phyloP scores from a whole-genome alignment of 2,329 filamentous ascomycete species.

The Aspergillus pseudonomiae region DNA sequence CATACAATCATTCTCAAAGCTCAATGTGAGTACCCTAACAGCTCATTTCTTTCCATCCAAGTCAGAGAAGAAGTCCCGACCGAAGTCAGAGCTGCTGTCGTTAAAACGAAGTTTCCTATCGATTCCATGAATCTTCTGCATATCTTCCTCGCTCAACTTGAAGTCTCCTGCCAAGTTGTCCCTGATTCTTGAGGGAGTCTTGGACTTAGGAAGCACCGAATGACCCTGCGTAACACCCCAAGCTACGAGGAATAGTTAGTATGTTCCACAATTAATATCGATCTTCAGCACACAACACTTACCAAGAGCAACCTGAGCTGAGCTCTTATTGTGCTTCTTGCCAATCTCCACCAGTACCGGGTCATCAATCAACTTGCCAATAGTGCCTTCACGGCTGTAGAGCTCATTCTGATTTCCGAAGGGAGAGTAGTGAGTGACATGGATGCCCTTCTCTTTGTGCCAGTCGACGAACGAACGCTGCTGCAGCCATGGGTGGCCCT shows the following conservation, averaged over 20 bases:
- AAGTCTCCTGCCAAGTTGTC: constrained; percentile 57
- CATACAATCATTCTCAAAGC: background rate
- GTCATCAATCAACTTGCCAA: constrained; percentile 56
- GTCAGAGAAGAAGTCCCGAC: constrained; percentile 61
- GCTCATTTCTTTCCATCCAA: constrained; percentile 56
- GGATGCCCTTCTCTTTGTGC: constrained; percentile 54
- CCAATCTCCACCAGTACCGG: constrained; percentile 54
- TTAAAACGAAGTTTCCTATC: constrained; percentile 68
- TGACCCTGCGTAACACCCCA: constrained; percentile 58
- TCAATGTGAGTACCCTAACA: background rate
- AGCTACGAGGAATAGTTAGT: constrained; percentile 35
- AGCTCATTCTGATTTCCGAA: constrained; percentile 58
- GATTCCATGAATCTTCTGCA: constrained; percentile 57
- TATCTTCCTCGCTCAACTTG: constrained; percentile 59
- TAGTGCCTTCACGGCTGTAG: constrained; percentile 48
- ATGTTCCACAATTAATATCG: background rate
- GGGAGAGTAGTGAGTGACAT: constrained; percentile 58
- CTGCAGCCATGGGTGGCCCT: constrained; percentile 57
- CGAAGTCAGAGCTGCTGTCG: constrained; percentile 59
- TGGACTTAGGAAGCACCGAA: constrained; percentile 58
- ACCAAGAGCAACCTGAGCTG: constrained; percentile 56
- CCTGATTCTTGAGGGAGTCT: constrained; percentile 48
- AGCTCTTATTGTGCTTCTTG: constrained; percentile 55
- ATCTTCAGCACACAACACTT: constrained; percentile 13
- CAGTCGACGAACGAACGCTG: constrained; percentile 53